Conservation (phyloP, 257 asterid genomes). For the Capsicum chinense region DNA sequence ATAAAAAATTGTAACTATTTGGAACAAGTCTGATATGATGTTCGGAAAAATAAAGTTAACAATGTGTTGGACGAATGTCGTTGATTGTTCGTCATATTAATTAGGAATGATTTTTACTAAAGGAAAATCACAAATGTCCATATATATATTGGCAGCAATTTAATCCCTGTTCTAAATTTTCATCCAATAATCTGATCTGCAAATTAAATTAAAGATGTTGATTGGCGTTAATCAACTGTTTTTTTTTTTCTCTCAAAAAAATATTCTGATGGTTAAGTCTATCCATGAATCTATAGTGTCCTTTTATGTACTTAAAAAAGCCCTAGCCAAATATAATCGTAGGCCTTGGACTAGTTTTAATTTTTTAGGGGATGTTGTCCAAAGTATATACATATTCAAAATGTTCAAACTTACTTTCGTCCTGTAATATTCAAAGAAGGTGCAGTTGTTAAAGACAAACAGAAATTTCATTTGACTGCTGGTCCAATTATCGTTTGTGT, state of each 20-base stretch:
- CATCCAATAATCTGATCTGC: background rate
- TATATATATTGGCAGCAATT: background rate
- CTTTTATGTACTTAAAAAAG: background rate
- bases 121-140: too few relatives aligned
- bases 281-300: background rate
- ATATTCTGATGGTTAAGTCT: background rate
- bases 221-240: background rate
- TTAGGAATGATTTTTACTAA: too few relatives aligned
- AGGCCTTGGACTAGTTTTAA: background rate
- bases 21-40: background rate
- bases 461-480: background rate
- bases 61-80: background rate
- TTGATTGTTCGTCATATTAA: too few relatives aligned
- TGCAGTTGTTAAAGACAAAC: background rate
- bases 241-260: background rate
- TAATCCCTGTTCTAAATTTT: background rate
- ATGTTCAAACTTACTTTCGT: background rate
- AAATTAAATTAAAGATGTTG: background rate
- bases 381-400: background rate
- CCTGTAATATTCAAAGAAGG: background rate
- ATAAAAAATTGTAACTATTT: background rate
- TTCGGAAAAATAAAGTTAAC: background rate
- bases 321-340: background rate
- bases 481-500: background rate
- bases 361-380: background rate